These are phyloP conservation scores for Clarkia xantiana DNA, from an alignment of 345 rosid genomes.

Conservation along the genomic window DNA sequence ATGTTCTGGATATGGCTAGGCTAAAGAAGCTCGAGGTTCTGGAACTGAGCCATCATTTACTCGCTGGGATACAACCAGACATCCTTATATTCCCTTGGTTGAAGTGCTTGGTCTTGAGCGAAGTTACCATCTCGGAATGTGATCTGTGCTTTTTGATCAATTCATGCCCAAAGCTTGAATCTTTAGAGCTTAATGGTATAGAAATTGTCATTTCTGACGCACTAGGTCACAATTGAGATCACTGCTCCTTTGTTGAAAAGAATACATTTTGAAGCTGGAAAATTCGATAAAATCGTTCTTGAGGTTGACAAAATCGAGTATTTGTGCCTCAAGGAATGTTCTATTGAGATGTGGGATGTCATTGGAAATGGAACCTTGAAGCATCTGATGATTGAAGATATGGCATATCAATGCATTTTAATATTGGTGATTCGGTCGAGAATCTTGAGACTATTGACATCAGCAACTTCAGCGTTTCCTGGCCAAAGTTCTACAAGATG, in stretches of 20 bases:
- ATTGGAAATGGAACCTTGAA: slow-evolving; percentile 64
- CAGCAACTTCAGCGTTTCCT: slow-evolving; percentile 48
- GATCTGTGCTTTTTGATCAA: slow-evolving; percentile 59
- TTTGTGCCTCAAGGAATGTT: slow-evolving; percentile 63
- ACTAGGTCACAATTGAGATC: slow-evolving; percentile 36
- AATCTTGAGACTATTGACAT: slow-evolving; percentile 63
- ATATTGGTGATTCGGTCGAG: slow-evolving; percentile 48
- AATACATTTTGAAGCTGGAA: slow-evolving; percentile 48
- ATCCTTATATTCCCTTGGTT: slow-evolving; percentile 69
- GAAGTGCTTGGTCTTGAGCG: slow-evolving; percentile 58
- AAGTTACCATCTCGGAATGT: slow-evolving; percentile 52
- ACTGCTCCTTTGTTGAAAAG: slow-evolving; percentile 46
- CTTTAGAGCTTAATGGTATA: slow-evolving; percentile 44
- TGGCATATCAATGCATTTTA: slow-evolving; percentile 45
- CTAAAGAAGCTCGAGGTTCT: slow-evolving; percentile 59
- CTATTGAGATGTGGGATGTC: slow-evolving; percentile 60
- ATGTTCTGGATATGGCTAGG: slow-evolving; percentile 66
- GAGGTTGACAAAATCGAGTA: slow-evolving; percentile 60
- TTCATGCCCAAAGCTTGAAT: slow-evolving; percentile 51
- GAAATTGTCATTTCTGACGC: slow-evolving; percentile 69
- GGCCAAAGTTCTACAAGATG: slow-evolving; percentile 70
- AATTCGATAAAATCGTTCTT: slow-evolving; percentile 63
- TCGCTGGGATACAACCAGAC: slow-evolving; percentile 53
- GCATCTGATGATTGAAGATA: slow-evolving; percentile 64
- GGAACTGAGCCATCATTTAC: slow-evolving; percentile 36